Evolutionary conservation across 192 early-diverging fungal genomes (phyloP), one percentile per base, ranked within the genome.

Genomic region (Ramicandelaber brevisporus): DNA sequence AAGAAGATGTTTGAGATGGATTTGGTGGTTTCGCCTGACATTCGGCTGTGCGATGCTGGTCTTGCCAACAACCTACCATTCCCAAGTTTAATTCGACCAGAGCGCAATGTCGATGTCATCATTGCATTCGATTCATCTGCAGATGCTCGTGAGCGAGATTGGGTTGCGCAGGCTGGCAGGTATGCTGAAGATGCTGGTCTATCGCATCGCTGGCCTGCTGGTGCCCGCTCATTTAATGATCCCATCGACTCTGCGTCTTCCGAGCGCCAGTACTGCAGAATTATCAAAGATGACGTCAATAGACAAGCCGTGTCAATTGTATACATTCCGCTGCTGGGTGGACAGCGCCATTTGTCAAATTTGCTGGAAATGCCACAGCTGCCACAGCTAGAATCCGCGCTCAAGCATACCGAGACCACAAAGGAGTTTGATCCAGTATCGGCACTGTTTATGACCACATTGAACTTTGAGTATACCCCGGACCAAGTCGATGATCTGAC

Each of bases 51-150:
- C 50, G 79, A 84, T 45, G 76, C 73, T 9, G 79, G 73, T 5
- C 57, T 70, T 47, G 64, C 76, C 26, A 84, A 84, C 43, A 80
- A 84, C 40, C 47, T 77, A 21, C 74, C 80, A 0, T 59, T 84
- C 22, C 70, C 75, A 14, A 69, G 75, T 11, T 35, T 83, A 10
- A 36, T 71, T 14, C 44, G 72, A 3, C 50, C 58, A 2, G 68
- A 63, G 9, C 60, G 80, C 6, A 33, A 54, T 11, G 63, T 78
- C 2, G 80, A 84, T 44, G 50, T 77, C 17, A 57, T 78, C 6
- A 30, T 84, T 11, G 65, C 65, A 10, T 53, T 84, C 16, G 80
- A 84, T 44, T 48, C 66, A 15, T 71, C 69, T 37, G 70, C 63
- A 5, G 65, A 73, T 30, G 73, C 76, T 19, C 65, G 73, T 19